Evolutionary conservation across 2,329 filamentous ascomycete species (phyloP).

Genomic region (Penicillium sp.): DNA sequence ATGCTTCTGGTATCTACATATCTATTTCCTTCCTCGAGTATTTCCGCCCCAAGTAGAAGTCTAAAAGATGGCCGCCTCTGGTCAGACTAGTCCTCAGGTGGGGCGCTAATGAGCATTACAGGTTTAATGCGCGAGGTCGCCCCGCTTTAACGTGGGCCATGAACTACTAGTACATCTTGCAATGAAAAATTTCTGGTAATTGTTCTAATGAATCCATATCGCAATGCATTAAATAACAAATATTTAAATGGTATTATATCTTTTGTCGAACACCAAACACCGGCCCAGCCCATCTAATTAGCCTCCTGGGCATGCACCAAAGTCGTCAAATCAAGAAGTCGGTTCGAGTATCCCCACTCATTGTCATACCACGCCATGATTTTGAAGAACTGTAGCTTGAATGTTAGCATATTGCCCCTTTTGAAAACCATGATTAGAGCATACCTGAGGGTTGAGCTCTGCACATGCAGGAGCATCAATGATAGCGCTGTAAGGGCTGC

Average conservation of each 20-base stretch:
- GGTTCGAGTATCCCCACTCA: conserved; percentile 94
- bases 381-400: conserved; percentile 80
- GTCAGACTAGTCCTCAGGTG: too few relatives aligned
- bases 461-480: conserved; percentile 95
- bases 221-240: background rate
- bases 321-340: conserved; percentile 67
- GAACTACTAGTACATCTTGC: too few relatives aligned
- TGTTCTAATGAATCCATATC: background rate
- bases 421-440: background rate
- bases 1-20: too few relatives aligned
- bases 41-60: too few relatives aligned
- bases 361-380: conserved; percentile 94
- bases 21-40: too few relatives aligned
- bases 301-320: conserved; percentile 22
- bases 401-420: background rate
- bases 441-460: conserved; percentile 65
- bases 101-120: too few relatives aligned
- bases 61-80: too few relatives aligned
- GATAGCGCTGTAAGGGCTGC: conserved; percentile 84
- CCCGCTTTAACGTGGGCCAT: too few relatives aligned
- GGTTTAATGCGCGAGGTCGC: too few relatives aligned
- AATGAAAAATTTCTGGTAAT: background rate
- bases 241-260: background rate
- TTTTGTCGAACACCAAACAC: background rate
- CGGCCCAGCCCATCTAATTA: background rate